Evolutionary conservation across 495 filamentous ascomycete genomes (phyloP).

Genomic region (Bathelium albidoporum): DNA sequence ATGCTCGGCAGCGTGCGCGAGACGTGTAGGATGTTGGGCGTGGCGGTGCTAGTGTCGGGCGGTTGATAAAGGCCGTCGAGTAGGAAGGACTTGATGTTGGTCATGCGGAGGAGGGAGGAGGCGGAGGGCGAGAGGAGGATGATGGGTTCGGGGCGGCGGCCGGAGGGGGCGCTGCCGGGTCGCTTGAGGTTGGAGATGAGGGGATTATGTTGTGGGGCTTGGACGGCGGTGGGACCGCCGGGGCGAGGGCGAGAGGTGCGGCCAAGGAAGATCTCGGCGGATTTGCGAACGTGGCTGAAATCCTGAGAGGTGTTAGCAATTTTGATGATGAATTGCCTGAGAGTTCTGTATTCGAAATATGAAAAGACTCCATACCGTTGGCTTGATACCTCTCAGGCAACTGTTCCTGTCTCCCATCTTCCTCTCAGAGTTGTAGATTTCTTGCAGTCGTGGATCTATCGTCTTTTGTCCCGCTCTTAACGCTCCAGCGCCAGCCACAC

Average conservation of each 20-base stretch:
- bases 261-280: constrained; percentile 66
- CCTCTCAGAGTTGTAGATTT: constrained; percentile 84
- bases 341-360: background rate
- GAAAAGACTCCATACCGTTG: constrained; percentile 53
- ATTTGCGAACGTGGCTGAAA: constrained; percentile 88
- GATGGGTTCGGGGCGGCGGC: constrained; percentile 75
- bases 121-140: constrained; percentile 98
- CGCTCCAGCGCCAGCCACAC: constrained; percentile 44
- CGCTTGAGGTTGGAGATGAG: constrained; percentile 35
- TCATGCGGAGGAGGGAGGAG: constrained; percentile 91
- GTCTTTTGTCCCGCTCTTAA: constrained; percentile 40
- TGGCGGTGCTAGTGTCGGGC: constrained; percentile 54
- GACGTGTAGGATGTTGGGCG: constrained; percentile 73
- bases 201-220: constrained; percentile 27
- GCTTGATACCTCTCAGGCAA: constrained; percentile 77
- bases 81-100: constrained; percentile 94
- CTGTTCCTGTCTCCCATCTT: constrained; percentile 88
- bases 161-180: constrained; percentile 28
- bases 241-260: constrained; percentile 40
- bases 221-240: constrained; percentile 32
- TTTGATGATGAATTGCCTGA: constrained; percentile 12
- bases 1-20: constrained; percentile 67
- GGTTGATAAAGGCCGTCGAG: constrained; percentile 73
- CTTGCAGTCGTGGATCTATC: constrained; percentile 67
- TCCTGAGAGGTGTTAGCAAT: constrained; percentile 46